Evolutionary conservation across 2,329 filamentous ascomycete species (phyloP), one percentile per base, ranked within the genome.

Genomic region (Ophiosphaerella narmari): DNA sequence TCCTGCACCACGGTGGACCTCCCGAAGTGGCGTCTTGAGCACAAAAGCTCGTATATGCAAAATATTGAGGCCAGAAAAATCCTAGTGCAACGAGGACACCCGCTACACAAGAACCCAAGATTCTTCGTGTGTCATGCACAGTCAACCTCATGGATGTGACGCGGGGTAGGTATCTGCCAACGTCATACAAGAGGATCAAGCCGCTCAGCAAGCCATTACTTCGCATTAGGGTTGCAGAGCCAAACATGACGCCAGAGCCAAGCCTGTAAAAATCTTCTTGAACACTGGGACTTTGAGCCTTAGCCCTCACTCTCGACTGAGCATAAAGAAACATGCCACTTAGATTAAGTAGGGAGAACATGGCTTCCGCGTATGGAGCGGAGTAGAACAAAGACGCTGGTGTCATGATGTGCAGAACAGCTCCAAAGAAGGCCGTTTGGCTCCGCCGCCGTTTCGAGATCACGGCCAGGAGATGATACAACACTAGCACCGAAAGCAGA

Each of bases 311-410:
- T 34, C 41, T 64, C 35, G 63, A 77, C 38, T 80, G 78, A 1
- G 83, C 82, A 68, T 93, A 94, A 40, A 88, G 70, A 26, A 89
- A 80, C 63, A 86, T 86, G 1, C 91, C 94, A 0, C 80, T 60
- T 63, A 97, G 90, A 35, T 88, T 89, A 31, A 96, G 77, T 18
- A 89, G 78, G 0, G 93, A 86, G 72, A 91, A 97, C 0, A 87
- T 72, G 55, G 88, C 85, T 75, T 99, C 94, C 8, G 85, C 82
- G 71, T 94, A 96, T 0, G 93, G 91, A 0, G 92, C 88, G 0
- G 88, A 92, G 14, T 99, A 82, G 68, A 99, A 97, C 2, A 97
- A 75, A 0, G 93, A 93, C 0, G 89, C 94, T 0, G 94, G 93
- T 0, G 90, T 94, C 41, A 97, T 67, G 47, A 96, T 82, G 71